A percentile compares a stretch with the other conserved stretches of the same genome.
These are phyloP conservation scores for sorghum (Sorghum bicolor) DNA, from an alignment of 176 grass and related monocot genomes.

Conservation along the genomic window Sorghum_bicolor_NCBIv3 NC_012874.2:68634501-68635000, in stretches of 20 bases:
- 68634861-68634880: slow-evolving; percentile 24
- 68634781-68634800: slow-evolving; percentile 55
- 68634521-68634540: not conserved
- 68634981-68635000: not conserved
- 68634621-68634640: slow-evolving; percentile 75
- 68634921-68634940: not conserved
- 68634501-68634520: not conserved
- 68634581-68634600: not conserved
- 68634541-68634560: not conserved
- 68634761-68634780: slow-evolving; percentile 42
- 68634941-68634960: not conserved
- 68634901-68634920: slow-evolving; percentile 10
- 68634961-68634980: not conserved
- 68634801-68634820: slow-evolving; percentile 83
- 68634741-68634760: slow-evolving; percentile 34
- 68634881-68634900: slow-evolving; percentile 8
- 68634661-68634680: slow-evolving; percentile 91
- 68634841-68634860: slow-evolving; percentile 63
- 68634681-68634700: slow-evolving; percentile 92
- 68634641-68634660: slow-evolving; percentile 72
- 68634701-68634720: slow-evolving; percentile 86
- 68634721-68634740: slow-evolving; percentile 47
- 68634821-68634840: slow-evolving; percentile 88
- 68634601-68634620: slow-evolving; percentile 2
- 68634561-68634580: not conserved